These are phyloP conservation scores for Eucalyptus leucophloia DNA, from an alignment of 345 rosid genomes.

Conservation along the genomic window DNA sequence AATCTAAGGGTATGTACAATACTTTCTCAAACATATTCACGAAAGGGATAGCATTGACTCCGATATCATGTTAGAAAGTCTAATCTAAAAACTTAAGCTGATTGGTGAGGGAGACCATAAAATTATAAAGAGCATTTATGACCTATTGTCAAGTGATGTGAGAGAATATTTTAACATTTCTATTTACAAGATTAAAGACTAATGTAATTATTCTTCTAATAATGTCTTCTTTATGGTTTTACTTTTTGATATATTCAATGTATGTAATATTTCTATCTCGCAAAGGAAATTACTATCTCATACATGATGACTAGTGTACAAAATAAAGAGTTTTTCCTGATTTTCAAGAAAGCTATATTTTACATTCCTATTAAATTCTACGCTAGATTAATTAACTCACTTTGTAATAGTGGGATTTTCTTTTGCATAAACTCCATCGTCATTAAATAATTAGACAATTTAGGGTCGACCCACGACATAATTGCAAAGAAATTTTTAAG, in stretches of 20 bases:
- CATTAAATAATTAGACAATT: not conserved
- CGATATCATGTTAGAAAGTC: not conserved
- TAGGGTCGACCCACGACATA: not conserved
- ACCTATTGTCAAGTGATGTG: not conserved
- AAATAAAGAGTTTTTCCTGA: not conserved
- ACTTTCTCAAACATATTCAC: no score
- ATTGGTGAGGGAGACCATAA: no score
- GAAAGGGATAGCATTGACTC: no score
- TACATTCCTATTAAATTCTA: not conserved
- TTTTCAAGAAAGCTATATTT: not conserved
- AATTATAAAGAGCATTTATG: no score
- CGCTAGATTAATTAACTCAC: not conserved
- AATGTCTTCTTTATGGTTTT: not conserved
- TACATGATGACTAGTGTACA: not conserved
- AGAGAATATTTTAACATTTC: not conserved
- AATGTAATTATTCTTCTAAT: not conserved
- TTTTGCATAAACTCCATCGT: not conserved
- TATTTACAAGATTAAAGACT: not conserved
- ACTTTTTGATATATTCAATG: not conserved
- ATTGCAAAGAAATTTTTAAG: not conserved
- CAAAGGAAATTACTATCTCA: not conserved
- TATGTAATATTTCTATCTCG: not conserved
- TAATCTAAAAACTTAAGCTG: no score
- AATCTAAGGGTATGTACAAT: not conserved
- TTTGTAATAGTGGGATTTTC: not conserved